These are phyloP conservation scores for Rhodotorula mucilaginosa DNA, from an alignment of 1,284 basidiomycete genomes.

Conservation along the genomic window DNA sequence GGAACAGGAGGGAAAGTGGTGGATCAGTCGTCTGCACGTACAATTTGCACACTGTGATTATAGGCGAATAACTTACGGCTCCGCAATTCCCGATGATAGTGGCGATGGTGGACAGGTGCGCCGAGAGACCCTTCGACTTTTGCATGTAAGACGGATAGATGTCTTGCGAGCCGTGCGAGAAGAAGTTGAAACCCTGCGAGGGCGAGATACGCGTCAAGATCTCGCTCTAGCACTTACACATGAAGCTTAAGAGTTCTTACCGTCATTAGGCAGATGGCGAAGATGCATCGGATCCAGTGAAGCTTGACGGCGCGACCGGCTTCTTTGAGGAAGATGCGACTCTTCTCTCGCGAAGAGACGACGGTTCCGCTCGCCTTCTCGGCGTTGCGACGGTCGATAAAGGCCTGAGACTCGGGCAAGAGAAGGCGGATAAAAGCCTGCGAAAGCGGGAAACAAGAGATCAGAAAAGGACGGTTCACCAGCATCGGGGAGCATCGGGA, in stretches of 20 bases:
- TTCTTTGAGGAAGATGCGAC: slow-evolving; percentile 70
- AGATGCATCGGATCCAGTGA: slow-evolving; percentile 84
- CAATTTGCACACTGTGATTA: too few species aligned
- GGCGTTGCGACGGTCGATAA: slow-evolving; percentile 53
- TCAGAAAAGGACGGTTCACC: too few species aligned
- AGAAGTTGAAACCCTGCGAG: slow-evolving; percentile 62
- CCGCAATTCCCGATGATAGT: slow-evolving; percentile 82
- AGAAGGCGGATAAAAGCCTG: slow-evolving; percentile 66
- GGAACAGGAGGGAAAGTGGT: neutral
- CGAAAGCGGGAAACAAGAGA: slow-evolving; percentile 39
- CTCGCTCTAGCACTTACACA: too few species aligned
- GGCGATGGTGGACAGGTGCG: slow-evolving; percentile 68
- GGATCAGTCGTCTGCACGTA: neutral
- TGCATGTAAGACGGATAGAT: slow-evolving; percentile 68
- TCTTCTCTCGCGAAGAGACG: slow-evolving; percentile 55
- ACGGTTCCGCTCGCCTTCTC: slow-evolving; percentile 51
- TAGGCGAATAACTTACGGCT: slow-evolving; percentile 4
- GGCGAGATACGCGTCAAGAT: too few species aligned
- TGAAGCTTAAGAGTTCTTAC: slow-evolving; percentile 62
- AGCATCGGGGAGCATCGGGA: too few species aligned
- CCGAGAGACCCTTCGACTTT: slow-evolving; percentile 46
- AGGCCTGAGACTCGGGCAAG: slow-evolving; percentile 79
- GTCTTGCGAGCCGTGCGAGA: slow-evolving; percentile 70
- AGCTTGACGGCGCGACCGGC: slow-evolving; percentile 68
- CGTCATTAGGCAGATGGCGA: slow-evolving; percentile 56